A percentile compares a stretch with the other conserved stretches of the same genome.
These are phyloP conservation scores for Fusarium sp. DNA, from an alignment of 2,329 filamentous ascomycete species.

Conservation along the genomic window DNA sequence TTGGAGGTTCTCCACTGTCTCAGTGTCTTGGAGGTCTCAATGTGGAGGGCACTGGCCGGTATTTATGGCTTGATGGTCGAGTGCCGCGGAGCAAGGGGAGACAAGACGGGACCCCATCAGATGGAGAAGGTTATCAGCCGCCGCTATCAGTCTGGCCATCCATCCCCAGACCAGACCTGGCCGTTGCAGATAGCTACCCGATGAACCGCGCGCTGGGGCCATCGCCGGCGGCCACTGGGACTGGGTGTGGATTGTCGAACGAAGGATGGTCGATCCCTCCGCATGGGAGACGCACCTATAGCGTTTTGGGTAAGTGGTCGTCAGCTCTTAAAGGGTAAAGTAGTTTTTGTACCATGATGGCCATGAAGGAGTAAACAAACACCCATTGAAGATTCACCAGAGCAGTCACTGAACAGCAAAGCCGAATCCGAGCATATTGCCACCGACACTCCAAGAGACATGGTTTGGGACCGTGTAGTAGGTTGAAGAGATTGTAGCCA, in stretches of 20 bases:
- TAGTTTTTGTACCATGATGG: neutral
- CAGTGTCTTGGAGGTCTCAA: constrained; percentile 10
- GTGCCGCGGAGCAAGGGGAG: constrained; percentile 5
- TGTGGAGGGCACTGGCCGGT: constrained; percentile 29
- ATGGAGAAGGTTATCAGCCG: constrained; percentile 20
- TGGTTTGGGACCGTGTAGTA: constrained; percentile 4
- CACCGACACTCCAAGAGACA: neutral
- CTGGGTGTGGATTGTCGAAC: constrained; percentile 20
- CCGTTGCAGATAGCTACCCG: constrained; percentile 38
- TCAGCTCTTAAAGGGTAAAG: neutral
- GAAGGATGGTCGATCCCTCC: constrained; percentile 12
- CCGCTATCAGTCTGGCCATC: constrained; percentile 34
- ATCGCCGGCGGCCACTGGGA: constrained; percentile 35
- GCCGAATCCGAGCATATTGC: neutral
- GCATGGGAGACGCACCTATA: constrained; percentile 6
- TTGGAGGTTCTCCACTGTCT: constrained; percentile 31
- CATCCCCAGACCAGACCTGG: constrained; percentile 36
- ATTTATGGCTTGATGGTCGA: constrained; percentile 29
- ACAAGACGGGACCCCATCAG: constrained; percentile 7
- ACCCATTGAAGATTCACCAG: neutral
- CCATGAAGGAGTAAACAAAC: neutral
- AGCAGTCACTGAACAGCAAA: neutral
- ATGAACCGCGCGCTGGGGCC: constrained; percentile 22
- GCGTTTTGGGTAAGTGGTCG: constrained; percentile 30
- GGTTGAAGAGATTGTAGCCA: constrained; percentile 15